A percentile compares a stretch with the other conserved stretches of the same genome.
Conservation (phyloP, 2,329 filamentous ascomycete species). For the Pestalotiopsis sp. region DNA sequence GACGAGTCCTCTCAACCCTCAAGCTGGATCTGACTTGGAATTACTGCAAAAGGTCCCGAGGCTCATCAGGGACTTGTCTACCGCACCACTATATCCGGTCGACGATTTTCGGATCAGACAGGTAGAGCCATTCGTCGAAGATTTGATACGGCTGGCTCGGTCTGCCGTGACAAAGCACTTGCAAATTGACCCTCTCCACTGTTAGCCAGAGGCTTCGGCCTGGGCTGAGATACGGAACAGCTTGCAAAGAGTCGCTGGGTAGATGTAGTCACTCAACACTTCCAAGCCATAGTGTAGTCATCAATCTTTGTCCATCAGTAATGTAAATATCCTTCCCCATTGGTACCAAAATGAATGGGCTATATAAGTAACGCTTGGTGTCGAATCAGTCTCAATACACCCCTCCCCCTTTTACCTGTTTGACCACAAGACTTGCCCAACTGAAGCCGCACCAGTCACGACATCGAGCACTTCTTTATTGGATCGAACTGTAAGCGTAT, state of each 20-base stretch:
- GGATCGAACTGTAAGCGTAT: not conserved
- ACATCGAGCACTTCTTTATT: not conserved
- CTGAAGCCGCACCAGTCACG: not conserved
- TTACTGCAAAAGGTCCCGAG: constrained; percentile 44
- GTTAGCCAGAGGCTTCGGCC: too few relatives aligned
- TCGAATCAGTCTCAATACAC: too few relatives aligned
- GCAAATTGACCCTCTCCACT: not conserved
- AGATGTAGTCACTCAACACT: too few relatives aligned
- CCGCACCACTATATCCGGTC: constrained; percentile 29
- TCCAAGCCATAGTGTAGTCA: too few relatives aligned
- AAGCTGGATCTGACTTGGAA: constrained; percentile 47
- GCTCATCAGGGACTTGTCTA: constrained; percentile 43
- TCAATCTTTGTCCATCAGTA: too few relatives aligned
- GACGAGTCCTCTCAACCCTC: constrained; percentile 44
- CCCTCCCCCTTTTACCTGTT: too few relatives aligned
- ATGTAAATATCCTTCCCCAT: too few relatives aligned
- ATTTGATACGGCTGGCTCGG: constrained; percentile 36
- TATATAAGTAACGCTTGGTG: too few relatives aligned
- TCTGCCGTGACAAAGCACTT: constrained; percentile 39
- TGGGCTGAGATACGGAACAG: too few relatives aligned
- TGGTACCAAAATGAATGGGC: too few relatives aligned
- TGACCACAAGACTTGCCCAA: too few relatives aligned
- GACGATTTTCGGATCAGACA: constrained; percentile 39
- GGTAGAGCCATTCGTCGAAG: constrained; percentile 40
- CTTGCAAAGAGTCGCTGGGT: too few relatives aligned